Evolutionary conservation across 1,284 basidiomycete genomes (phyloP), one percentile per base, ranked within the genome.

Genomic region (Butyriboletus regius): DNA sequence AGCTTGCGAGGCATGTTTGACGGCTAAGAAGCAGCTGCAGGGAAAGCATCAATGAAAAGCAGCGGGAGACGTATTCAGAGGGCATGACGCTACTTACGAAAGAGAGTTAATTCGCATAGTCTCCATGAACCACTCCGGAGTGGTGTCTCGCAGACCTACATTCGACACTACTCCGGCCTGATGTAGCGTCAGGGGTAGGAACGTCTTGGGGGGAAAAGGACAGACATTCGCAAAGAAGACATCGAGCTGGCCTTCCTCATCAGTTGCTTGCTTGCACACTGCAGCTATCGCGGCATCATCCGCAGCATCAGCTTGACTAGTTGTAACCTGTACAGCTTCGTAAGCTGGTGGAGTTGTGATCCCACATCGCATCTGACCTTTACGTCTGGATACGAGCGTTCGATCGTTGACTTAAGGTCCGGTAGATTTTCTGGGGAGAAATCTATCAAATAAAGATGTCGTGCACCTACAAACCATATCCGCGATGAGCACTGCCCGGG

Each of bases 161-260:
- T 47, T 62, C 1, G 75, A 74, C 4, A 75, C 78, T 43, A 85
- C 64, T 9, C 85, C 85, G 52, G 86, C 85, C 87, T 88, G 57
- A 29, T 2, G 26, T 22, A 34, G n/a, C 38, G 46, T 59, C 48
- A 61, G 33, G 43, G 17, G 28, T n/a, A 31, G 20, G 26, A 17
- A 46, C 29, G 14, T 45, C 20, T 31, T 14, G 1, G n/a, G 42
- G 50, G 47, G 38, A 32, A 35, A 31, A 43, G 32, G 29, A 58
- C 79, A 58, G 59, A 90, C 91, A 63, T 97, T 96, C 34, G 93
- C 93, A 64, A 92, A 96, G 75, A 94, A 96, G 57, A 95, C 84
- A 60, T 97, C 94, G 15, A 96, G 74, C 42, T 82, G 78, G 3
- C 91, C 91, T 61, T 92, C 83, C 55, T 96, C 91, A 35, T 77